These are phyloP conservation scores for Botryotinia narcissicola DNA, from an alignment of 2,329 filamentous ascomycete species.

Conservation along the genomic window DNA sequence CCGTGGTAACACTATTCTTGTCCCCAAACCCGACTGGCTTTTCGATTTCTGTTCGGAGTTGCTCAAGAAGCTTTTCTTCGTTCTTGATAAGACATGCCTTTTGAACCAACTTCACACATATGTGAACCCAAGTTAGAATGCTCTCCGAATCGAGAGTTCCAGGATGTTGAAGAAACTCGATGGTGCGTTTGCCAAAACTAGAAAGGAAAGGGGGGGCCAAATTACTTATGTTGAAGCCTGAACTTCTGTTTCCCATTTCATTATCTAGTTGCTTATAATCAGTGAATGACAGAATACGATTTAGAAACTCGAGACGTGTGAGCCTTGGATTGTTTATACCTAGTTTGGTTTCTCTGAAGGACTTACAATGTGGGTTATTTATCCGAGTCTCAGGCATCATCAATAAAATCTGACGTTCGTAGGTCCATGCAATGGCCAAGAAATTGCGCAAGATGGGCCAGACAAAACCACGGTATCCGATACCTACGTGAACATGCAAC, in stretches of 20 bases:
- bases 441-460: constrained; percentile 35
- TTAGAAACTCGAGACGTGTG: constrained; percentile 1
- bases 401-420: constrained; percentile 31
- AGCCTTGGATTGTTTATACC: rapidly evolving
- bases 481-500: constrained; percentile 39
- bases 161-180: constrained; percentile 35
- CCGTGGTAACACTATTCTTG: neutral
- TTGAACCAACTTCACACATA: constrained; percentile 23
- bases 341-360: neutral
- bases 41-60: neutral
- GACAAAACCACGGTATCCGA: constrained; percentile 28
- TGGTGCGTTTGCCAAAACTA: constrained; percentile 14
- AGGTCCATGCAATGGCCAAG: constrained; percentile 32
- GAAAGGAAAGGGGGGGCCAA: neutral
- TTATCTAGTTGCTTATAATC: neutral
- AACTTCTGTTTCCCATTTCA: neutral
- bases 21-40: neutral
- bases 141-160: constrained; percentile 26
- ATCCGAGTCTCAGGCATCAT: neutral
- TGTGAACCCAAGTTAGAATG: constrained; percentile 27
- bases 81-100: neutral
- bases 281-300: neutral
- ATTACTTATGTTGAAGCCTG: neutral
- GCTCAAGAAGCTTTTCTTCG: neutral
- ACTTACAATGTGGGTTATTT: neutral